Percentiles rank a stretch among this genome's conserved stretches.
Evolutionary conservation across 495 filamentous ascomycete species (phyloP).

Genomic region (Podospora tetraspora): DNA sequence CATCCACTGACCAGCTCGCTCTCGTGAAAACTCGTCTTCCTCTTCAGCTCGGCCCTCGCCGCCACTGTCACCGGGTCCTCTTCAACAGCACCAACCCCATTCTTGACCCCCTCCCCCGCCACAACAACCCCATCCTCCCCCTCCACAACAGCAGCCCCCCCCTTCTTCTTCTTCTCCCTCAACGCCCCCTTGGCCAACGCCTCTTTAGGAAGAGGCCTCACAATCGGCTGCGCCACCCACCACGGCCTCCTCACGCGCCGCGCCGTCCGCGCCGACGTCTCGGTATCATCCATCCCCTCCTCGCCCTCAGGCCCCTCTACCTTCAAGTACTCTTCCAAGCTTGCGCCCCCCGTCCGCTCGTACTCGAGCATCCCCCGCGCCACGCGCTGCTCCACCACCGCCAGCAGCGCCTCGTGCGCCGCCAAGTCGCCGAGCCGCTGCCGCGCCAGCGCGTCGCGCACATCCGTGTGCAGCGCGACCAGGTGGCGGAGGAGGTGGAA

Average conservation of each 20-base stretch:
- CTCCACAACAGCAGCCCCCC: conserved; percentile 8
- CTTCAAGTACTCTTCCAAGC: conserved; percentile 43
- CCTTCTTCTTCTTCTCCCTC: conserved; percentile 49
- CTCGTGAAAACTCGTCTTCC: conserved; percentile 21
- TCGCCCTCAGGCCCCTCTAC: conserved; percentile 17
- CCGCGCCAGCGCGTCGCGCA: conserved; percentile 73
- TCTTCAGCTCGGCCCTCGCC: conserved; percentile 15
- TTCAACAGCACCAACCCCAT: conserved; percentile 17
- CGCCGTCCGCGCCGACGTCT: conserved; percentile 63
- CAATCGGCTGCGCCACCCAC: conserved; percentile 90
- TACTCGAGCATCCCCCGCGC: conserved; percentile 71
- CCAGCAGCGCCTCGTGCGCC: conserved; percentile 63
- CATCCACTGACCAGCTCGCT: conserved; percentile 30
- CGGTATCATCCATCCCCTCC: conserved; percentile 27
- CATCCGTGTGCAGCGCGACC: conserved; percentile 66
- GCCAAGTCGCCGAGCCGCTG: conserved; percentile 58
- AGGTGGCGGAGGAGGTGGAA: conserved; percentile 87
- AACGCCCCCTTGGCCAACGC: conserved; percentile 77
- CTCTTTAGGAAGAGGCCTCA: conserved; percentile 83
- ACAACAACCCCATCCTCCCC: conserved; percentile 20
- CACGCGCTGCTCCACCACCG: conserved; percentile 58
- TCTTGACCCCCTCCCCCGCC: conserved; percentile 8
- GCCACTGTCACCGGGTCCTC: neutral
- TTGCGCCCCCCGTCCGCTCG: conserved; percentile 46
- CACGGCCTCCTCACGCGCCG: conserved; percentile 70